Conservation (phyloP, 2,329 filamentous ascomycete genomes). For the Kalaharituber pfeilii region DNA sequence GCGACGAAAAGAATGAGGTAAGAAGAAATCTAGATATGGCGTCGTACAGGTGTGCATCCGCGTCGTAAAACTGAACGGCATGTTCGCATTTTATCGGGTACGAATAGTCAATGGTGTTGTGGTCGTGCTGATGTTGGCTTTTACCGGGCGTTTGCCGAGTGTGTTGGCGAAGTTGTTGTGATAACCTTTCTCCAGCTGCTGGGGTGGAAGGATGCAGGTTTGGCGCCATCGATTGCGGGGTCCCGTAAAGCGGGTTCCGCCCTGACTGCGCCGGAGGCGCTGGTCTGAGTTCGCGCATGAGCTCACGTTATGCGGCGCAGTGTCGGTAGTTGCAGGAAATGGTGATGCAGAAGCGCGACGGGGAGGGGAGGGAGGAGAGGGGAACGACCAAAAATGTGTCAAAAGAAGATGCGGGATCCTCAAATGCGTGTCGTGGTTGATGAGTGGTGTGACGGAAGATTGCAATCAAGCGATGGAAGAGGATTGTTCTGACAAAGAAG, state of each 20-base stretch:
- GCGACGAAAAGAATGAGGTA: constrained; percentile 17
- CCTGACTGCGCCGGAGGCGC: background rate
- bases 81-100: constrained; percentile 10
- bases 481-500: too few species aligned
- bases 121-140: background rate
- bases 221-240: too few species aligned
- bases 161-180: background rate
- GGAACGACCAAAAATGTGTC: background rate
- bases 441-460: background rate
- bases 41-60: constrained; percentile 15
- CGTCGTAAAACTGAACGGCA: constrained; percentile 17
- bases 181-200: background rate
- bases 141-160: background rate
- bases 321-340: background rate
- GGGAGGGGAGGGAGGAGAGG: background rate
- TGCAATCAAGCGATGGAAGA: background rate
- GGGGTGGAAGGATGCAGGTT: too few species aligned
- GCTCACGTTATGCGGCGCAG: background rate
- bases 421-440: background rate
- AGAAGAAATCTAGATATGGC: constrained; percentile 18
- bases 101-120: background rate
- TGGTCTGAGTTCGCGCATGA: background rate
- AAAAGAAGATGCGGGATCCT: background rate
- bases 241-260: background rate
- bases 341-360: background rate